Evolutionary conservation across 176 grass and related monocot genomes (phyloP).

Genomic region (Phoenix roebelenii): DNA sequence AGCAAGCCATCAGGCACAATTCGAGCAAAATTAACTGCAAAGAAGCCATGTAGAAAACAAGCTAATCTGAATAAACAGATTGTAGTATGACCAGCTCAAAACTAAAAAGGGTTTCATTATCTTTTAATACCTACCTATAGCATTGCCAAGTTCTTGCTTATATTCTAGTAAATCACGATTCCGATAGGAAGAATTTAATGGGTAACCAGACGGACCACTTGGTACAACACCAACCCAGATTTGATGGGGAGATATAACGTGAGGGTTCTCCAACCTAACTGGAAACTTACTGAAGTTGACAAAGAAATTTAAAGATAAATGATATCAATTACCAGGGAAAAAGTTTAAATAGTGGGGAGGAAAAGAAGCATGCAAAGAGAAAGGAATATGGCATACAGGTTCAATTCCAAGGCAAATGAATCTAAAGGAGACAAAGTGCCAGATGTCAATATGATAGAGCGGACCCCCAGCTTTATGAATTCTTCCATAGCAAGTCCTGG

Average conservation of each 20-base stretch:
- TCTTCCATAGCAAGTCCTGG: slow-evolving; percentile 92
- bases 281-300: slow-evolving; percentile 69
- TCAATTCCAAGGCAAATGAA: slow-evolving; percentile 90
- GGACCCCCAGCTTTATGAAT: slow-evolving; percentile 74
- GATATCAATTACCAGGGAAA: slow-evolving; percentile 8
- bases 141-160: slow-evolving; percentile 89
- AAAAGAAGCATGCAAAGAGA: background rate
- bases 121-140: slow-evolving; percentile 44
- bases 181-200: slow-evolving; percentile 88
- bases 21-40: slow-evolving; percentile 88
- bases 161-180: slow-evolving; percentile 74
- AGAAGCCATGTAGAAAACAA: slow-evolving; percentile 1
- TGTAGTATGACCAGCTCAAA: too few species aligned
- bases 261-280: slow-evolving; percentile 91
- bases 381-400: slow-evolving; percentile 42
- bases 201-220: slow-evolving; percentile 77
- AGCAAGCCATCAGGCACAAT: slow-evolving; percentile 94
- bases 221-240: slow-evolving; percentile 85
- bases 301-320: slow-evolving; percentile 18
- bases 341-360: slow-evolving; percentile 3
- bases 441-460: slow-evolving; percentile 90
- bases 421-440: slow-evolving; percentile 94
- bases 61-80: background rate
- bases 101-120: too few species aligned
- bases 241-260: slow-evolving; percentile 88